Conservation (phyloP, 129 eudicot species). For the Chrysanthemum makinoi region DNA sequence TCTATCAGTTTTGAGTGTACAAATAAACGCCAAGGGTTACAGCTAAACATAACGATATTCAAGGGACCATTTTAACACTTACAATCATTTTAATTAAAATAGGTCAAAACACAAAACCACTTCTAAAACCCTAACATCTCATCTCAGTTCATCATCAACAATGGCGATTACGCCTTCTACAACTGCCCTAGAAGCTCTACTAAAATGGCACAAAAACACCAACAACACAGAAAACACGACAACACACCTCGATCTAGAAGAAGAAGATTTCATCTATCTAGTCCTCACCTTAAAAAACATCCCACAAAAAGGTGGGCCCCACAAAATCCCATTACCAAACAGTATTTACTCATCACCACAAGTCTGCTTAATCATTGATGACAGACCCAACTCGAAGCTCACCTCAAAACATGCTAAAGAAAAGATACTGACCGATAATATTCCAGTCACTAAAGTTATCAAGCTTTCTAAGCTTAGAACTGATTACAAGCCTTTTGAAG, state of each 20-base stretch:
- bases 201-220: slow-evolving; percentile 55
- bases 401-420: slow-evolving; percentile 51
- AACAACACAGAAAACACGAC: slow-evolving; percentile 38
- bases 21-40: too few species aligned
- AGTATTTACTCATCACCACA: slow-evolving; percentile 33
- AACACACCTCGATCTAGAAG: slow-evolving; percentile 26
- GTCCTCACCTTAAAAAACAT: slow-evolving; percentile 74
- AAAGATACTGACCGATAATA: slow-evolving; percentile 39
- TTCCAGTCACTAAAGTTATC: slow-evolving; percentile 58
- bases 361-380: slow-evolving; percentile 64
- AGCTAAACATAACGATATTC: too few species aligned
- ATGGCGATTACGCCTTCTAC: slow-evolving; percentile 15
- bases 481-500: slow-evolving; percentile 64
- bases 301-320: slow-evolving; percentile 40
- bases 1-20: too few species aligned
- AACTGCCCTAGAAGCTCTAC: slow-evolving; percentile 47
- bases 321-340: slow-evolving; percentile 67
- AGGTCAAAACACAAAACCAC: too few species aligned
- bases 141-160: background rate
- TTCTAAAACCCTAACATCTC: background rate
- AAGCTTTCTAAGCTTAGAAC: slow-evolving; percentile 62
- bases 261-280: slow-evolving; percentile 65
- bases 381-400: slow-evolving; percentile 56
- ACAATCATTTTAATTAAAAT: too few species aligned
- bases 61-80: too few species aligned